These are phyloP conservation scores for Hypoxylon sp. DNA, from an alignment of 2,329 filamentous ascomycete species.

Conservation along the genomic window DNA sequence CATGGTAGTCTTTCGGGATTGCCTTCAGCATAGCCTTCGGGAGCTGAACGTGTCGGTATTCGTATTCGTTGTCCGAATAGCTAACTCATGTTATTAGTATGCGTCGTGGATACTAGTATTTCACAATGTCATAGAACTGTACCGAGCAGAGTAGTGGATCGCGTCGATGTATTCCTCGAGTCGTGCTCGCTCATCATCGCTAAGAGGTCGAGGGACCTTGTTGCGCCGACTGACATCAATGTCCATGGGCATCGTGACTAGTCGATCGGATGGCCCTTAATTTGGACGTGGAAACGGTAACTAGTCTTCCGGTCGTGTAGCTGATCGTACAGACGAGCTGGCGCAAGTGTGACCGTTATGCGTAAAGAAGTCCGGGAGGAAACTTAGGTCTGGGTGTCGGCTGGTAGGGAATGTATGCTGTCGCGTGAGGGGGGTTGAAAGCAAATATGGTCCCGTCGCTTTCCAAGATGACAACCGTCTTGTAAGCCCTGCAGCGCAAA, in stretches of 20 bases:
- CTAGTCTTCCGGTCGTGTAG: conserved; percentile 1
- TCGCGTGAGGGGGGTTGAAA: conserved; percentile 36
- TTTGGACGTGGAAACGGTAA: background rate
- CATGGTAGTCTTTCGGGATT: conserved; percentile 95
- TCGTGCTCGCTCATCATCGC: conserved; percentile 82
- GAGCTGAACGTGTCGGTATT: conserved; percentile 97
- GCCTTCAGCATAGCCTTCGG: conserved; percentile 98
- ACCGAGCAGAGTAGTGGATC: conserved; percentile 97
- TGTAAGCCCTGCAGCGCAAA: conserved; percentile 21
- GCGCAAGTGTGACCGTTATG: conserved; percentile 4
- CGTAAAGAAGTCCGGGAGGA: background rate
- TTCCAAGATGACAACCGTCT: conserved; percentile 22
- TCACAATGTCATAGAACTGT: conserved; percentile 50
- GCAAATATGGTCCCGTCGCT: conserved; percentile 16
- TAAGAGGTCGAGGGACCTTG: conserved; percentile 82
- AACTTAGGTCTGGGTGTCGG: background rate
- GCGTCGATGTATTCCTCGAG: conserved; percentile 92
- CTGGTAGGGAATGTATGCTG: conserved; percentile 25
- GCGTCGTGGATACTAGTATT: background rate
- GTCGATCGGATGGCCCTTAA: conserved; percentile 10
- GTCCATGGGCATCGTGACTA: conserved; percentile 57
- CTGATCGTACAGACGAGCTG: background rate
- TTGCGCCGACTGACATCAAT: conserved; percentile 91
- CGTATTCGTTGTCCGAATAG: conserved; percentile 92
- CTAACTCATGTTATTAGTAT: conserved; percentile 60